These are phyloP conservation scores for Scleroderma bovista DNA, from an alignment of 768 basidiomycete species.

Conservation along the genomic window DNA sequence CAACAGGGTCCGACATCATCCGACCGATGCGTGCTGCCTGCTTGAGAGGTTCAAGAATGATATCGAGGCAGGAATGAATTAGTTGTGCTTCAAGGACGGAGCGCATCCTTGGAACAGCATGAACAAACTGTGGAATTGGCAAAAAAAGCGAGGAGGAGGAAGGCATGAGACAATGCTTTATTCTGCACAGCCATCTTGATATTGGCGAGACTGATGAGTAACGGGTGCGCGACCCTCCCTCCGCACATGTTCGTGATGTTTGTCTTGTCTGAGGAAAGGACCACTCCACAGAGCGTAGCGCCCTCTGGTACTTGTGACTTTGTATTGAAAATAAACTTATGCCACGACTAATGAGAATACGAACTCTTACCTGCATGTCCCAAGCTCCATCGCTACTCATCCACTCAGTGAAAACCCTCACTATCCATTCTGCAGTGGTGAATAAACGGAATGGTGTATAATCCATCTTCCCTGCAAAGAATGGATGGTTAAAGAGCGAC, in stretches of 20 bases:
- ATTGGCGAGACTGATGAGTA: constrained; percentile 3
- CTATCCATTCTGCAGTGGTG: constrained; percentile 3
- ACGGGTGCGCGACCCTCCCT: constrained; percentile 5
- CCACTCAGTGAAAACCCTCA: constrained; percentile 19
- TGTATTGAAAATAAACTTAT: background rate
- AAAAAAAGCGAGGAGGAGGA: constrained; percentile 6
- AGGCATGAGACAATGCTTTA: constrained; percentile 3
- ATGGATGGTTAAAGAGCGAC: constrained; percentile 22
- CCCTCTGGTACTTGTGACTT: constrained; percentile 18
- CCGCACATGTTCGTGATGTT: constrained; percentile 13
- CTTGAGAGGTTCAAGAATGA: constrained; percentile 14
- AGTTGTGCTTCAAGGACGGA: constrained; percentile 12
- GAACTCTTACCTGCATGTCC: constrained; percentile 19
- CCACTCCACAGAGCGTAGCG: constrained; percentile 20
- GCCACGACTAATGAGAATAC: background rate
- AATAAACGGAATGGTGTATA: constrained; percentile 12
- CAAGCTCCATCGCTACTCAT: constrained; percentile 16
- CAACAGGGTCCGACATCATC: constrained; percentile 19
- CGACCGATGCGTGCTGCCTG: constrained; percentile 7
- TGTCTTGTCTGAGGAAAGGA: constrained; percentile 17
- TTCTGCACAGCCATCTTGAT: background rate
- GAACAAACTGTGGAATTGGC: constrained; percentile 15
- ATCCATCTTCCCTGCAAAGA: constrained; percentile 15
- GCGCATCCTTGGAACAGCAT: constrained; percentile 4
- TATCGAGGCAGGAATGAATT: constrained; percentile 15